Evolutionary conservation across 371 early-diverging fungal genomes (phyloP).

Genomic region (Catenaria anguillulae): DNA sequence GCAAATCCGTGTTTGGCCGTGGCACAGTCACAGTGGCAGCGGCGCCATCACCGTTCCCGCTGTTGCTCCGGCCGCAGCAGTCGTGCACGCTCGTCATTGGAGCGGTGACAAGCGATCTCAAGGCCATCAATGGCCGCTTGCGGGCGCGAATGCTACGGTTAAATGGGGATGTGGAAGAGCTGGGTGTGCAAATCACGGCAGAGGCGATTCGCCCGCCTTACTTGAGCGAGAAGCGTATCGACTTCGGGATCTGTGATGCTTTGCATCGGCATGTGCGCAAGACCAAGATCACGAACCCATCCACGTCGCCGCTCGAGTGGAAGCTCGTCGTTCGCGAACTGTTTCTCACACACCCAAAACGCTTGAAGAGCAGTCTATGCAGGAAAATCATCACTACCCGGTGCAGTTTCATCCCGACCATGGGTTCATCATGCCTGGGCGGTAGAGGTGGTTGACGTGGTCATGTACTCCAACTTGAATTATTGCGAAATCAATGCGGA

Average conservation of each 20-base stretch:
- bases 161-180: constrained; percentile 6
- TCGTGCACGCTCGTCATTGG: not conserved
- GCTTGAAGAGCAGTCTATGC: constrained; percentile 9
- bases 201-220: constrained; percentile 25
- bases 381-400: not conserved
- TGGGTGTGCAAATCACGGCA: constrained; percentile 17
- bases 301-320: constrained; percentile 23
- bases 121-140: not conserved
- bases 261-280: constrained; percentile 24
- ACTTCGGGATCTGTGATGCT: constrained; percentile 30
- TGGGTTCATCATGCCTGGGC: constrained; percentile 25
- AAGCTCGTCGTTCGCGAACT: constrained; percentile 12
- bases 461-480: constrained; percentile 24
- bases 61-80: constrained; percentile 3
- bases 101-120: not conserved
- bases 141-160: not conserved
- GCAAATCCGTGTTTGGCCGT: constrained; percentile 9
- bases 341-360: constrained; percentile 15
- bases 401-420: constrained; percentile 20
- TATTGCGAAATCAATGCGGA: constrained; percentile 19
- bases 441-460: constrained; percentile 27
- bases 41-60: constrained; percentile 2
- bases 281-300: constrained; percentile 28
- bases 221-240: constrained; percentile 25
- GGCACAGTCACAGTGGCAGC: not conserved